Conservation (phyloP, 305 asterid genomes). For the Fraxinus baroniana region DNA sequence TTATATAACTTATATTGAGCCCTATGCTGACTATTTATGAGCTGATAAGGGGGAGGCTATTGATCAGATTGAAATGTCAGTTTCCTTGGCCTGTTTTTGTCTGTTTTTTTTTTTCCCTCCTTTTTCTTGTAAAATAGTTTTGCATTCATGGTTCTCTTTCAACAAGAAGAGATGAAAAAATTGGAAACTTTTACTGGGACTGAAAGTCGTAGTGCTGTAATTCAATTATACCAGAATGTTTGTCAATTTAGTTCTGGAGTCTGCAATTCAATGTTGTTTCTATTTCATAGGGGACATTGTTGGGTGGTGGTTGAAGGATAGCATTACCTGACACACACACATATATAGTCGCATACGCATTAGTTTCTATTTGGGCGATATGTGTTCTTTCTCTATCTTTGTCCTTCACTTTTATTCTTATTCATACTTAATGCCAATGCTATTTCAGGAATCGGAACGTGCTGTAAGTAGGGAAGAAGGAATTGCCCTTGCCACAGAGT, state of each 20-base stretch:
- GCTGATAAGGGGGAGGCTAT: background rate
- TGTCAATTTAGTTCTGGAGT: background rate
- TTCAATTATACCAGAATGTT: background rate
- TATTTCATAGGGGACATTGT: background rate
- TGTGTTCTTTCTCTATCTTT: background rate
- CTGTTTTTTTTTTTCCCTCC: background rate
- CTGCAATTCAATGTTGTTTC: background rate
- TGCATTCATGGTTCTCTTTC: background rate
- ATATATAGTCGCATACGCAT: background rate
- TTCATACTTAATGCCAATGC: background rate
- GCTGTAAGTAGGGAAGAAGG: constrained; percentile 89
- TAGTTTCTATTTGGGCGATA: background rate
- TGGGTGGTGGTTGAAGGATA: background rate
- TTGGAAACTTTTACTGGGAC: background rate
- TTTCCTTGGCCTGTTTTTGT: background rate
- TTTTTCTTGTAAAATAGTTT: background rate
- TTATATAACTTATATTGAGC: background rate
- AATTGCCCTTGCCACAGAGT: constrained; percentile 65
- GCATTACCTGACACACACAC: background rate
- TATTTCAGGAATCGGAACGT: constrained; percentile 73
- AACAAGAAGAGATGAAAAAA: background rate
- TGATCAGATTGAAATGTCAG: background rate
- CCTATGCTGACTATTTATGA: background rate
- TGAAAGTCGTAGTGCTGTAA: background rate
- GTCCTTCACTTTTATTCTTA: background rate